phyloP scores from a whole-genome alignment of 2,329 filamentous ascomycete genomes.

The Gnomoniopsis sp. region DNA sequence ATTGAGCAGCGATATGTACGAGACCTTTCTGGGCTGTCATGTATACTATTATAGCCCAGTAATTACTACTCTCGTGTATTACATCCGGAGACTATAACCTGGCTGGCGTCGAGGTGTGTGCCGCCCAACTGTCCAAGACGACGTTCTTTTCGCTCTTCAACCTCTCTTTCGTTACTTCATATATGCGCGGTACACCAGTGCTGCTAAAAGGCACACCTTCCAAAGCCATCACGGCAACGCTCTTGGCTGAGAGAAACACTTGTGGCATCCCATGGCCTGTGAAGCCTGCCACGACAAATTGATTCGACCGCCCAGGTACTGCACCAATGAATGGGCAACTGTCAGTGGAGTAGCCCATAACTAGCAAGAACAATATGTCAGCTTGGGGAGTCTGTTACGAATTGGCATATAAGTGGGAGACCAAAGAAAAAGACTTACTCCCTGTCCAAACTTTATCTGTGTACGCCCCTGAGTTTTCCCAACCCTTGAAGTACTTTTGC shows the following conservation, averaged over 20 bases:
- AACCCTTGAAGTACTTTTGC: conserved; percentile 41
- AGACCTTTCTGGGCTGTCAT: no score
- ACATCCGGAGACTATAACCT: conserved; percentile 1
- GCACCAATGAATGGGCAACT: conserved; percentile 40
- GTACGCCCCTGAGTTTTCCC: conserved; percentile 39
- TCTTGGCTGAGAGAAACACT: conserved; percentile 38
- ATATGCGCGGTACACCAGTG: conserved; percentile 34
- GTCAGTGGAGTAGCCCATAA: conserved; percentile 42
- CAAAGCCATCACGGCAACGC: conserved; percentile 37
- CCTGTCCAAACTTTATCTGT: conserved; percentile 39
- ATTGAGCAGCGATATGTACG: no score
- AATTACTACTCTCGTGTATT: no score
- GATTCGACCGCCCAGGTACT: conserved; percentile 35
- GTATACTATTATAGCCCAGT: neutral
- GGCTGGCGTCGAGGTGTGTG: neutral
- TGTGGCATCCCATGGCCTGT: conserved; percentile 50
- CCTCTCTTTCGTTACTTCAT: conserved; percentile 30
- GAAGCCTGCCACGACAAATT: conserved; percentile 47
- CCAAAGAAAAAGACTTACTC: conserved; percentile 24
- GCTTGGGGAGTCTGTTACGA: neutral
- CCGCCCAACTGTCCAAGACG: conserved; percentile 13
- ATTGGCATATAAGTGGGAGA: neutral
- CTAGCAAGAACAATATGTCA: conserved; percentile 22
- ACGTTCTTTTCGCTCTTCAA: conserved; percentile 20
- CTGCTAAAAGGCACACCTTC: conserved; percentile 28